Base-by-base conservation (phyloP, 2,329 filamentous ascomycete species). In the Nigrograna mackinnonii region DNA sequence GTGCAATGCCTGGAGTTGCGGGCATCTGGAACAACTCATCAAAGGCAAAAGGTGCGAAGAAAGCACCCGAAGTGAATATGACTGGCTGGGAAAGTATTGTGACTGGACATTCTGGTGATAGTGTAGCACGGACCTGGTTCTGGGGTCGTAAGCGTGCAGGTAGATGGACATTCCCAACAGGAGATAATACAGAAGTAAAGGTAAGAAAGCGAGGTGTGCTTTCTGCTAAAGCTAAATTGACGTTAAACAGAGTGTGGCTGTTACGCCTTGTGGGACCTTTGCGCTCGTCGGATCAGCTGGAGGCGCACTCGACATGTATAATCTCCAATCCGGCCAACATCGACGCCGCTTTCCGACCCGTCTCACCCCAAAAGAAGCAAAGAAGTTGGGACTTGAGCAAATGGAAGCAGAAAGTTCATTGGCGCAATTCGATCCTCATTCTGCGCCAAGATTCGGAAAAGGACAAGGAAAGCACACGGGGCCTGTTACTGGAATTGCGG, bases 61-160 rank as follows among this genome's bases (percentile, higher is more conserved):
- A 91, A 67, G 84, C 87, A 3, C 85, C 90, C 54, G 76, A 84
- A 43, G 87, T 85, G 57, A 80, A 84, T 35, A 84, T 84, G 74
- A 96, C 91, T 3, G 94, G 94, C 1, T 99, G 94, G 94, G 95
- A 99, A 68, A 96, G 92, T 62, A 85, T 99, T 5, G 83, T 99
- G 2, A 99, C 94, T 4, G 92, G 91, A 7, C 95, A 99, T 64
- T 86, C 86, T 60, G 83, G 86, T 38, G 92, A 97, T 60, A 80
- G 84, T 33, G 88, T 82, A 62, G 94, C 91, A 14, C 83, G 94
- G 39, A 97, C 94, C 1, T 99, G 94, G 94, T 96, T 96, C 71
- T 97, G 94, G 91, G 94, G 92, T 5, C 85, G 90, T 43, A 96
- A 95, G 70, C 85, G 87, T 57, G 91, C 94, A 36, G 94, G 94